A percentile compares a stretch with the other conserved stretches of the same genome.
phyloP scores from a whole-genome alignment of 169 alveolate genomes.

The Toxoplasma gondii region DNA sequence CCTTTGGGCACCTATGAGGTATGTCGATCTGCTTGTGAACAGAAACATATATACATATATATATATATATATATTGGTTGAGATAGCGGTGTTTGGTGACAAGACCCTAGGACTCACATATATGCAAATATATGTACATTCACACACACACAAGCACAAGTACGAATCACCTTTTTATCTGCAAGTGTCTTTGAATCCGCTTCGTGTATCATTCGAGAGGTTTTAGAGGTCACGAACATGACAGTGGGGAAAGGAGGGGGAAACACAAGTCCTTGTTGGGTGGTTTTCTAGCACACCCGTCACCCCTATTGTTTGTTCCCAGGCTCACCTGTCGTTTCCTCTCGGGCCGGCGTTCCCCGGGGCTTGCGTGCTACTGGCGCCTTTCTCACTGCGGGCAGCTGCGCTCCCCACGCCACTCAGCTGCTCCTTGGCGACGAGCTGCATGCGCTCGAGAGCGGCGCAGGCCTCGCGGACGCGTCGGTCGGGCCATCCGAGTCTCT shows the following conservation, averaged over 20 bases:
- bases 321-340: background rate
- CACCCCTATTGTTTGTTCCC: too few relatives aligned
- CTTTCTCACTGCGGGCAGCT: background rate
- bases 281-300: too few relatives aligned
- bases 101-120: background rate
- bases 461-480: constrained; percentile 68
- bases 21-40: background rate
- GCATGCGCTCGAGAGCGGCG: constrained; percentile 54
- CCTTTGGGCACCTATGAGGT: background rate
- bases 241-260: too few relatives aligned
- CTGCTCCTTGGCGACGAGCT: constrained; percentile 57
- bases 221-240: too few relatives aligned
- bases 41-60: background rate
- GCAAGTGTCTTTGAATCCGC: too few relatives aligned
- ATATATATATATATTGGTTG: background rate
- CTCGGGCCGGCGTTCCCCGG: background rate
- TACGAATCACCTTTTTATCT: too few relatives aligned
- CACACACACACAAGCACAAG: too few relatives aligned
- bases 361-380: background rate
- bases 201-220: too few relatives aligned
- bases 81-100: background rate
- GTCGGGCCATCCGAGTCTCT: constrained; percentile 63
- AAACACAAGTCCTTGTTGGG: too few relatives aligned
- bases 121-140: background rate
- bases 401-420: background rate